Base-by-base conservation (phyloP, 1,139 yeast genomes). In the Geotrichum aggregatum region DNA sequence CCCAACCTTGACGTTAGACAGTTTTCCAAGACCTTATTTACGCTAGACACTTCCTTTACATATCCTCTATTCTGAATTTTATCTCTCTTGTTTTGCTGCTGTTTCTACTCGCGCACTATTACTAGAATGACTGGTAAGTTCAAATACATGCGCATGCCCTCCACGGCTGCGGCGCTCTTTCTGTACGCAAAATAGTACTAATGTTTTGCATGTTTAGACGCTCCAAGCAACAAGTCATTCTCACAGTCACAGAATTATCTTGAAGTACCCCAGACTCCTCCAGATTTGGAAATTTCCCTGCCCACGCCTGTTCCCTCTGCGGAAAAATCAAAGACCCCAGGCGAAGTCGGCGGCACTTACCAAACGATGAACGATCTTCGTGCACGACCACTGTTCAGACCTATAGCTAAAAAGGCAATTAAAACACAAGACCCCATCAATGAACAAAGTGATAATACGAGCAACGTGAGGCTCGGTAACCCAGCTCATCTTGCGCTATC, bases 241-340 rank as follows among this genome's bases (percentile, higher is more conserved):
- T 24, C 28, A 24, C 13, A 14, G 22, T 21, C 42, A 22, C 44
- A n/a, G 26, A 33, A 41, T 18, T 13, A 14, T n/a, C n/a, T 24
- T n/a, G 44, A 41, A 8, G 44, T 41, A 13, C 44, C 44, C n/a
- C 10, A 19, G 35, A 41, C 44, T 28, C 44, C 44, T 3, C 35
- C 44, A 28, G 44, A 41, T n/a, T 41, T 22, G 21, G 44, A 26
- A 13, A 28, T 35, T n/a, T 19, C 44, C 21, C 44, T 41, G n/a
- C 44, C 44, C 18, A 41, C 44, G 26, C 44, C 44, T 2, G 18
- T 28, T 14, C 22, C 44, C 4, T 41, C 44, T n/a, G 13, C 24
- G 8, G 35, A 41, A 6, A 41, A 41, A 28, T 16, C 44, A 7
- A 28, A 28, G 30, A 21, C 22, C 18, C 5, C 30, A n/a, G 30